These are phyloP conservation scores for Saksenaea oblongispora DNA, from an alignment of 371 early-diverging fungal species.

Conservation along the genomic window DNA sequence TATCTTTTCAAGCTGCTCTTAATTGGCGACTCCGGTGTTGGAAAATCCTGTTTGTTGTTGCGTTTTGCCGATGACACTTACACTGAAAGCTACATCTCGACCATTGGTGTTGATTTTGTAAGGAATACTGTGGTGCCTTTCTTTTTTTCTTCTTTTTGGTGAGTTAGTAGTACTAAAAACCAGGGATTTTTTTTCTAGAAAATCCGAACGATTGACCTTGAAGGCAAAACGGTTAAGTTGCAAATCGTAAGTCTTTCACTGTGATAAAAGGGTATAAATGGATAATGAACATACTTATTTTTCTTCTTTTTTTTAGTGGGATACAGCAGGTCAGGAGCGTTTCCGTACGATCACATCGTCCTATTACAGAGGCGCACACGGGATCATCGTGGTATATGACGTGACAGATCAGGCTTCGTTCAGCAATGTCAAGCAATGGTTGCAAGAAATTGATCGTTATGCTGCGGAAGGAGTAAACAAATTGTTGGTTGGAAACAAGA, in stretches of 20 bases:
- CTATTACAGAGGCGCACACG: constrained; percentile 99
- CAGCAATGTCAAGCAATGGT: constrained; percentile 88
- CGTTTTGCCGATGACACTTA: constrained; percentile 95
- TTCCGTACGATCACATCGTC: constrained; percentile 97
- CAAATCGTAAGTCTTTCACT: constrained; percentile 80
- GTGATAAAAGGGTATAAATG: too few species aligned
- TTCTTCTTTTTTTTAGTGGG: constrained; percentile 61
- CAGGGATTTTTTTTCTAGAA: constrained; percentile 54
- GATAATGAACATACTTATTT: neutral
- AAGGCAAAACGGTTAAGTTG: constrained; percentile 95
- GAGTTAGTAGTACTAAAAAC: neutral
- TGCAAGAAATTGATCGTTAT: constrained; percentile 86
- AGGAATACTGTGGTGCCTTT: constrained; percentile 32
- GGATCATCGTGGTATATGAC: constrained; percentile 98
- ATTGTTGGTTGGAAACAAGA: constrained; percentile 98
- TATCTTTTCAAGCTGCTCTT: constrained; percentile 88
- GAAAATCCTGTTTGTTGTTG: constrained; percentile 92
- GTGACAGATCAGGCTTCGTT: constrained; percentile 97
- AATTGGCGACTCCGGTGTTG: constrained; percentile 97
- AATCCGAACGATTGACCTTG: constrained; percentile 96
- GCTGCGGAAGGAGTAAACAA: constrained; percentile 79
- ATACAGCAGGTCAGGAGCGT: constrained; percentile 99
- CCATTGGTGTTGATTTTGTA: constrained; percentile 98
- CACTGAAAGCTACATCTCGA: constrained; percentile 92
- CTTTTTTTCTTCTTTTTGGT: neutral